Evolutionary conservation across 2,329 filamentous ascomycete genomes (phyloP).

Genomic region (Ascochyta koolunga): DNA sequence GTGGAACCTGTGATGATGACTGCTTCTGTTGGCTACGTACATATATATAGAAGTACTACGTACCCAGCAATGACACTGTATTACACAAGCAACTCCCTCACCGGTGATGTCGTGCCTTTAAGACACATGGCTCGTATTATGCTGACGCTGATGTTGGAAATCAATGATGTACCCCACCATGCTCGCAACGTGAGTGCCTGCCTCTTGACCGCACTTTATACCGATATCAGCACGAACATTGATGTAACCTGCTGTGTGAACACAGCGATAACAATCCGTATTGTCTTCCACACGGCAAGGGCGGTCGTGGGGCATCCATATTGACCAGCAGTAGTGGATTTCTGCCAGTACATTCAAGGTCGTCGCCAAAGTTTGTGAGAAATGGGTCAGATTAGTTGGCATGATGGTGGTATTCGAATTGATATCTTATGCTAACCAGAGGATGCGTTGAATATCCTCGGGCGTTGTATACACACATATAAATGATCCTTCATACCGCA

Average conservation of each 20-base stretch:
- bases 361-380: not conserved
- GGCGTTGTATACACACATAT: conserved; percentile 10
- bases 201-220: not conserved
- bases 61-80: not conserved
- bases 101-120: conserved; percentile 1
- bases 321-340: not conserved
- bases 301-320: too few species aligned
- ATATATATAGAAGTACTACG: conserved; percentile 1
- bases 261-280: not conserved
- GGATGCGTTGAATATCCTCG: not conserved
- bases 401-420: conserved; percentile 4
- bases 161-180: too few species aligned
- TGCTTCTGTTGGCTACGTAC: not conserved
- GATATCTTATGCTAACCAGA: conserved; percentile 10
- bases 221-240: not conserved
- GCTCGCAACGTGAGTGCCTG: not conserved
- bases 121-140: not conserved
- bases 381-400: not conserved
- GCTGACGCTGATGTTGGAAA: conserved; percentile 11
- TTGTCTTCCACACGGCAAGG: not conserved
- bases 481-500: conserved; percentile 1
- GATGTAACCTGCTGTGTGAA: not conserved
- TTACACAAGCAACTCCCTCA: conserved; percentile 10
- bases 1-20: not conserved
- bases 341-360: not conserved